These are phyloP conservation scores for Echinochloa phyllopogon DNA, from an alignment of 176 grass and related monocot species.

Conservation along the genomic window DNA sequence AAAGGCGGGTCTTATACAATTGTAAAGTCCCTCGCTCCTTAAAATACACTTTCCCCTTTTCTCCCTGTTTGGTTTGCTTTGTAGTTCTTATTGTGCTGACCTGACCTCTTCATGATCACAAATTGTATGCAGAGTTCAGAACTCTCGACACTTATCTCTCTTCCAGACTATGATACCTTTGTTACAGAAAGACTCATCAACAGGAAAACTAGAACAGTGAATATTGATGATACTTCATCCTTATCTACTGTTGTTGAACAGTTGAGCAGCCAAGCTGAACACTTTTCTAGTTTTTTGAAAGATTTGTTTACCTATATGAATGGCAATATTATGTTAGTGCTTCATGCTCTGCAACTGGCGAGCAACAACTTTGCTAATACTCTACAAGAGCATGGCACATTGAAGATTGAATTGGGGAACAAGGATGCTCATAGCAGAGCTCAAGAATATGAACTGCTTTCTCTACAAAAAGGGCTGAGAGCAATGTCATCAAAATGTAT, in stretches of 20 bases:
- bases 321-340: conserved; percentile 56
- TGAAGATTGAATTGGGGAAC: conserved; percentile 73
- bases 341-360: conserved; percentile 57
- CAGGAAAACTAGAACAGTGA: conserved; percentile 46
- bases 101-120: conserved; percentile 10
- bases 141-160: conserved; percentile 55
- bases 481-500: conserved; percentile 67
- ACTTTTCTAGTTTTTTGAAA: conserved; percentile 54
- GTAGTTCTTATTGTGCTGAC: conserved; percentile 37
- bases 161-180: conserved; percentile 67
- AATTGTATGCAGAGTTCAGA: conserved; percentile 57
- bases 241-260: conserved; percentile 63
- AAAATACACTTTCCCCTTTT: neutral
- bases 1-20: neutral
- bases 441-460: conserved; percentile 70
- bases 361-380: conserved; percentile 64
- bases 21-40: neutral
- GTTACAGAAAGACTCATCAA: conserved; percentile 52
- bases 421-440: conserved; percentile 57
- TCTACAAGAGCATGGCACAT: conserved; percentile 59
- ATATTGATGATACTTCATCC: conserved; percentile 54
- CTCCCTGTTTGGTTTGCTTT: neutral
- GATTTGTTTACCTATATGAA: conserved; percentile 71
- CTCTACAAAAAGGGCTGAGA: conserved; percentile 55
- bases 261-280: conserved; percentile 58